Percentiles rank a stretch among this genome's conserved stretches.
Evolutionary conservation across 2,329 filamentous ascomycete genomes (phyloP).

Genomic region (Hypomyces perniciosus): DNA sequence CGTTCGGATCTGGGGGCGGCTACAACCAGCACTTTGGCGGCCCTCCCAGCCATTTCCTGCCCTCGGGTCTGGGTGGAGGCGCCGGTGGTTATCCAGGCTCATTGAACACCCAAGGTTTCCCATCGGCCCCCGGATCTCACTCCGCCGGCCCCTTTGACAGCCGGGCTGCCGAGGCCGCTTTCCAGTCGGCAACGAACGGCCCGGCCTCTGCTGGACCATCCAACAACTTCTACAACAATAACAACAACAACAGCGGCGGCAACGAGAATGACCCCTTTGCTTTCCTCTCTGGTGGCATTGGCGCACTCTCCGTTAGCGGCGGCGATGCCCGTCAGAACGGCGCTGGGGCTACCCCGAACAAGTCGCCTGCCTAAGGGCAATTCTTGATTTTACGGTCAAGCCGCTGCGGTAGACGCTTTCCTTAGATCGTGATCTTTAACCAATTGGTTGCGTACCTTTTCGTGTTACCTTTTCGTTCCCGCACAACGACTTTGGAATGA

Average conservation of each 20-base stretch:
- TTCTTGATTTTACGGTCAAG: slow-evolving; percentile 14
- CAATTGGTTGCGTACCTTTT: slow-evolving; percentile 18
- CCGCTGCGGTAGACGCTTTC: slow-evolving; percentile 23
- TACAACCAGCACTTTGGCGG: slow-evolving; percentile 80
- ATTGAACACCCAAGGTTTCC: slow-evolving; percentile 71
- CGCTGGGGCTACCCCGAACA: slow-evolving; percentile 48
- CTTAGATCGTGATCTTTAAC: slow-evolving; percentile 21
- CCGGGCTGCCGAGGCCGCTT: slow-evolving; percentile 88
- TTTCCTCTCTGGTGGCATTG: slow-evolving; percentile 70
- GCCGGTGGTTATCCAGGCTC: slow-evolving; percentile 69
- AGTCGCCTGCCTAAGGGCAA: slow-evolving; percentile 49
- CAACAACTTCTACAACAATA: slow-evolving; percentile 36
- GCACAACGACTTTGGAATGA: slow-evolving; percentile 35
- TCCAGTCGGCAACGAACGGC: slow-evolving; percentile 80
- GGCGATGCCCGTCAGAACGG: slow-evolving; percentile 59
- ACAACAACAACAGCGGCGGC: slow-evolving; percentile 59
- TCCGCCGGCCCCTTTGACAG: slow-evolving; percentile 86
- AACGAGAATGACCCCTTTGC: slow-evolving; percentile 70
- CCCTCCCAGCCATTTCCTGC: slow-evolving; percentile 84
- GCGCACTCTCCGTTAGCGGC: slow-evolving; percentile 64
- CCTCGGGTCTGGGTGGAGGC: slow-evolving; percentile 69
- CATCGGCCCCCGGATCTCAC: slow-evolving; percentile 70
- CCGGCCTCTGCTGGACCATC: slow-evolving; percentile 69
- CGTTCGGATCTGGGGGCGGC: slow-evolving; percentile 58
- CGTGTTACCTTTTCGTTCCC: slow-evolving; percentile 20